These are phyloP conservation scores for Starmerella sirachaensis DNA, from an alignment of 805 yeast genomes.

Conservation along the genomic window DNA sequence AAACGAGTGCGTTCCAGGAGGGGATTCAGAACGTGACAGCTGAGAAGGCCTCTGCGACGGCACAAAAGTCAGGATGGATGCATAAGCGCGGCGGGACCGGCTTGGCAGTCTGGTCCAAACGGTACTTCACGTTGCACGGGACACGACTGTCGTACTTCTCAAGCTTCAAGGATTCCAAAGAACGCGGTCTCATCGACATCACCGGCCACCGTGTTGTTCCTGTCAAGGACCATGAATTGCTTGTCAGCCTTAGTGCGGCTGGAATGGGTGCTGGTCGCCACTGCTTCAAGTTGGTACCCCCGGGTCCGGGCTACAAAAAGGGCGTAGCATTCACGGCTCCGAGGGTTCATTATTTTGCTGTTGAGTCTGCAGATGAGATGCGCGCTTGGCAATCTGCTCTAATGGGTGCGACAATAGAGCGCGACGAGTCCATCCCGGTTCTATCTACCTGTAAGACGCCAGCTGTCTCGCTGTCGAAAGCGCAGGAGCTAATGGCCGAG, in stretches of 20 bases:
- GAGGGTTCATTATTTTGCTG: slow-evolving; percentile 90
- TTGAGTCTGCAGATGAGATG: slow-evolving; percentile 83
- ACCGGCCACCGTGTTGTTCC: slow-evolving; percentile 89
- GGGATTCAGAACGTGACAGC: slow-evolving; percentile 73
- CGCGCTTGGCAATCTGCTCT: slow-evolving; percentile 89
- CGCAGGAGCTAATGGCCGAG: slow-evolving; percentile 72
- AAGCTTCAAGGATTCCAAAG: slow-evolving; percentile 63
- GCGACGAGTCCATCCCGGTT: slow-evolving; percentile 86
- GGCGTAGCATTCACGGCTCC: slow-evolving; percentile 96
- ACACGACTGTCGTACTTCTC: slow-evolving; percentile 84
- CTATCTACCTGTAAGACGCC: slow-evolving; percentile 90
- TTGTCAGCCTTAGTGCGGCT: slow-evolving; percentile 79
- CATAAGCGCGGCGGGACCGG: slow-evolving; percentile 77
- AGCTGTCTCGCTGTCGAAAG: slow-evolving; percentile 77
- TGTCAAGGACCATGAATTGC: slow-evolving; percentile 60
- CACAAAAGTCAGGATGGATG: slow-evolving; percentile 90
- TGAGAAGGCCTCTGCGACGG: slow-evolving; percentile 59
- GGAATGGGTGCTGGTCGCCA: slow-evolving; percentile 88
- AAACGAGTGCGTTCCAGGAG: slow-evolving; percentile 43
- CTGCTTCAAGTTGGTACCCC: slow-evolving; percentile 88
- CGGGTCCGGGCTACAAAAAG: slow-evolving; percentile 92
- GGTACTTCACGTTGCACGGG: slow-evolving; percentile 79
- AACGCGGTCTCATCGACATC: slow-evolving; percentile 87
- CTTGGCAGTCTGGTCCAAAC: slow-evolving; percentile 81
- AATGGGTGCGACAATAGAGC: slow-evolving; percentile 90